Evolutionary conservation across 257 asterid species (phyloP).

Genomic region (Solanum bukasovii): DNA sequence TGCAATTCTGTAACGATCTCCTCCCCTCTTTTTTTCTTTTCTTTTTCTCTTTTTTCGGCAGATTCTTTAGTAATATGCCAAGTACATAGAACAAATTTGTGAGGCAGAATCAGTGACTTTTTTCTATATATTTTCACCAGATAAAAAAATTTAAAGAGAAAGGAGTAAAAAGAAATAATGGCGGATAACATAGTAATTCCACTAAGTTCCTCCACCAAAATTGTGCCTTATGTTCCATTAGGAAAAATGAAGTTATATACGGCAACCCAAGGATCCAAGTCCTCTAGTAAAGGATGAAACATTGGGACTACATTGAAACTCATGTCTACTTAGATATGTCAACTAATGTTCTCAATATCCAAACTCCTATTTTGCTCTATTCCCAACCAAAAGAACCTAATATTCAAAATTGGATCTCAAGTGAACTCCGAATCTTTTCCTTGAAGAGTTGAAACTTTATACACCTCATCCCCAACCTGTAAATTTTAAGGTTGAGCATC

Average conservation of each 20-base stretch:
- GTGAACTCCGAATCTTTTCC: constrained; percentile 26
- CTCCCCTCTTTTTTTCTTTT: neutral
- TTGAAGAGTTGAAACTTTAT: constrained; percentile 18
- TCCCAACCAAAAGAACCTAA: constrained; percentile 18
- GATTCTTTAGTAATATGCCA: neutral
- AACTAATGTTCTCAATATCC: constrained; percentile 19
- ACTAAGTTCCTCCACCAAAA: constrained; percentile 4
- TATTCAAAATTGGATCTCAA: constrained; percentile 43
- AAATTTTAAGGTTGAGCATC: constrained; percentile 16
- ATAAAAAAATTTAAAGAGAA: neutral
- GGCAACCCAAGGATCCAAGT: neutral
- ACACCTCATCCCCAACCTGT: constrained; percentile 16
- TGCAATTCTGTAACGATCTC: neutral
- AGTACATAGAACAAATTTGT: neutral
- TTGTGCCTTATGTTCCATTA: constrained; percentile 4
- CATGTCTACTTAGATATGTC: neutral
- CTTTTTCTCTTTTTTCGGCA: neutral
- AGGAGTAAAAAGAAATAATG: neutral
- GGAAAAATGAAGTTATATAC: neutral
- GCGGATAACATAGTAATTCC: neutral
- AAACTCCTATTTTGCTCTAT: constrained; percentile 19
- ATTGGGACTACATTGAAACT: neutral
- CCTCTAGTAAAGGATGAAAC: neutral
- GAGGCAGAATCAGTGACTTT: neutral
- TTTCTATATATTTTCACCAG: neutral